These are phyloP conservation scores for Plasmodium malariae DNA, from an alignment of 169 alveolate species.

Conservation along the genomic window DNA sequence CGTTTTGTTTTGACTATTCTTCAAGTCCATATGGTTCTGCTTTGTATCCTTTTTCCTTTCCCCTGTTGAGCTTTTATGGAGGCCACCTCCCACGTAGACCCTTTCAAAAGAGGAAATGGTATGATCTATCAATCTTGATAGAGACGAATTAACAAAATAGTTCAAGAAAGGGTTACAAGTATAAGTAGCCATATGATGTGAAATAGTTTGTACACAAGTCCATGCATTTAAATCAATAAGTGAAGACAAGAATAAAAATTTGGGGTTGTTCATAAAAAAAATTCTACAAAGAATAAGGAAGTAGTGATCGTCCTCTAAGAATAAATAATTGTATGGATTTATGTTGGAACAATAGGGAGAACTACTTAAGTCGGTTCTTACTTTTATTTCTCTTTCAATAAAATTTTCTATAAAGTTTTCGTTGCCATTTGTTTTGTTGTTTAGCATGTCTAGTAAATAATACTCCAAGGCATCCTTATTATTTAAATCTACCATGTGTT, in stretches of 20 bases:
- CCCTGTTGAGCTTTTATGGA: not conserved
- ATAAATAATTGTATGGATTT: slow-evolving; percentile 35
- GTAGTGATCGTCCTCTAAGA: slow-evolving; percentile 21
- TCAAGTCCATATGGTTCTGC: not conserved
- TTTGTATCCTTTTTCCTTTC: not conserved
- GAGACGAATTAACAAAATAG: slow-evolving; percentile 14
- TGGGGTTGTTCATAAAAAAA: slow-evolving; percentile 33
- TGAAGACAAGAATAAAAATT: slow-evolving; percentile 34
- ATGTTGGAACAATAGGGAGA: slow-evolving; percentile 3
- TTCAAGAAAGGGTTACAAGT: slow-evolving; percentile 50
- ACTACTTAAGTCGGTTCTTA: slow-evolving; percentile 19
- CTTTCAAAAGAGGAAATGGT: slow-evolving; percentile 6
- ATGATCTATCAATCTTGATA: slow-evolving; percentile 1
- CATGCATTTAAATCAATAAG: slow-evolving; percentile 62
- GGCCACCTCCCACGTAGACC: not conserved
- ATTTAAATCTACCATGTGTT: slow-evolving; percentile 7
- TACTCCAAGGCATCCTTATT: slow-evolving; percentile 35
- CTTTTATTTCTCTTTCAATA: slow-evolving; percentile 56
- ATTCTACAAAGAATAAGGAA: slow-evolving; percentile 20
- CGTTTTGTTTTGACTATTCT: not conserved
- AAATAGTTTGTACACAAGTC: not conserved
- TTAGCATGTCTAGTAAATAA: slow-evolving; percentile 18
- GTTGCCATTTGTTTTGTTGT: slow-evolving; percentile 6
- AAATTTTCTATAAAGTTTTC: slow-evolving; percentile 43
- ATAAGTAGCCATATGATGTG: slow-evolving; percentile 30